phyloP scores from a whole-genome alignment of 495 filamentous ascomycete species.

The Aspergillus bridgeri region DNA sequence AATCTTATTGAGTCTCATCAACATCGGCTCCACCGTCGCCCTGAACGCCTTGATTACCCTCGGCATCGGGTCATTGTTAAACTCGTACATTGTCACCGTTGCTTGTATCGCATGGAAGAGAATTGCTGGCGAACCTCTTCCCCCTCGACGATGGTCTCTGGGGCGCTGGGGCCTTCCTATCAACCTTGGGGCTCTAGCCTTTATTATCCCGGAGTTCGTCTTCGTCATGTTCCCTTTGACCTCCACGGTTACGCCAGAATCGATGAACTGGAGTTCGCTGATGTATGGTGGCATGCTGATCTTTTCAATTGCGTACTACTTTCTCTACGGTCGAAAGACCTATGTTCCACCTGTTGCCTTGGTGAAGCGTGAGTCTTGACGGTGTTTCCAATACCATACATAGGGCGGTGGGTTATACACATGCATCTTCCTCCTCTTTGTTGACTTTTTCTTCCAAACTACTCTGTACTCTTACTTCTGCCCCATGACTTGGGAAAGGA shows the following conservation, averaged over 20 bases:
- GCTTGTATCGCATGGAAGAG: slow-evolving; percentile 46
- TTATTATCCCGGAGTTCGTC: slow-evolving; percentile 46
- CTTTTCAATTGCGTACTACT: slow-evolving; percentile 48
- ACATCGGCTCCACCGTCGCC: slow-evolving; percentile 49
- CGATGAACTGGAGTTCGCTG: slow-evolving; percentile 49
- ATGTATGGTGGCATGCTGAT: slow-evolving; percentile 45
- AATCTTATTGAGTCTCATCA: slow-evolving; percentile 50
- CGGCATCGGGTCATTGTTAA: slow-evolving; percentile 35
- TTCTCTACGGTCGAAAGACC: slow-evolving; percentile 35
- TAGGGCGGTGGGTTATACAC: no score
- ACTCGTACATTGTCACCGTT: slow-evolving; percentile 51
- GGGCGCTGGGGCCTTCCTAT: slow-evolving; percentile 46
- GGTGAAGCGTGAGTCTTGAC: slow-evolving; percentile 32
- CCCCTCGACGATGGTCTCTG: slow-evolving; percentile 46
- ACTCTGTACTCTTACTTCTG: no score
- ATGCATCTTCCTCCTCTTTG: no score
- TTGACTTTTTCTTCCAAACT: no score
- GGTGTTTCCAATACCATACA: no score
- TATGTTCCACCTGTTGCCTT: slow-evolving; percentile 45
- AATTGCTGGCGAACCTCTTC: slow-evolving; percentile 37
- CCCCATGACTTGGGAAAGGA: no score
- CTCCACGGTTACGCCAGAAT: slow-evolving; percentile 36
- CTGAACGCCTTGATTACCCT: slow-evolving; percentile 48
- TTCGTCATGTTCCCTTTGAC: slow-evolving; percentile 52
- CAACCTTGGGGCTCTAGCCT: slow-evolving; percentile 40